Evolutionary conservation across 345 rosid genomes (phyloP), one percentile per base, ranked within the genome.

Genomic region (Mercurialis annua): DNA sequence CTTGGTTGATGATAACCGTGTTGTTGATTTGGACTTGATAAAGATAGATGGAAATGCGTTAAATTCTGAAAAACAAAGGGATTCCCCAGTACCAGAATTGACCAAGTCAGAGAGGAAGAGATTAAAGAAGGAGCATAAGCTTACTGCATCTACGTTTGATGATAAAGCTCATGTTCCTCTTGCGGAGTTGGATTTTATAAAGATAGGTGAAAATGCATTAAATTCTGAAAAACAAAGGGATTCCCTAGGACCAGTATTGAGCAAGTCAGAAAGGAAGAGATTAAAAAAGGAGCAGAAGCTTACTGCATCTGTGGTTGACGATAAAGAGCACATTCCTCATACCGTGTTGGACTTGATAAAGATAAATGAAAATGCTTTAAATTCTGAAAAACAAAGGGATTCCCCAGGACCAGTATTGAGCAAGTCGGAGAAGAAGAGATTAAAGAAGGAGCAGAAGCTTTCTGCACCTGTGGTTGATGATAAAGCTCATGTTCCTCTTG

Each of bases 211-310:
- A 16, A 44, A 62, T 43, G 33, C 40, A 24, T 30, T 62, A 16
- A 47, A 46, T 14, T 60, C 59, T 40, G 59, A 54, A 51, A 49
- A 59, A 15, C 42, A 50, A 53, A 30, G 12, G 62, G 59, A 44
- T 73, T 66, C 60, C 38, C 53, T 44, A 16, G 42, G 26, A 15
- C 54, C 52, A 14, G 26, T 63, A 51, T 7, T 71, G 62, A 69
- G 53, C 65, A 75, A 59, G 20, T 34, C n/a, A 59, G 42, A 58
- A 27, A 16, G 30, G 29, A 54, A 27, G 10, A 23, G 56, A 51
- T 2, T 20, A 16, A 8, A 12, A 51, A 27, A 24, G 15, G 27
- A 53, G 31, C 33, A 36, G 36, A 43, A 53, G 24, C 63, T 36
- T 30, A 56, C 38, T 29, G 16, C 24, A 43, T 40, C 31, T 42